These are phyloP conservation scores for Candida maris DNA, from an alignment of 805 yeast genomes.

Conservation along the genomic window DNA sequence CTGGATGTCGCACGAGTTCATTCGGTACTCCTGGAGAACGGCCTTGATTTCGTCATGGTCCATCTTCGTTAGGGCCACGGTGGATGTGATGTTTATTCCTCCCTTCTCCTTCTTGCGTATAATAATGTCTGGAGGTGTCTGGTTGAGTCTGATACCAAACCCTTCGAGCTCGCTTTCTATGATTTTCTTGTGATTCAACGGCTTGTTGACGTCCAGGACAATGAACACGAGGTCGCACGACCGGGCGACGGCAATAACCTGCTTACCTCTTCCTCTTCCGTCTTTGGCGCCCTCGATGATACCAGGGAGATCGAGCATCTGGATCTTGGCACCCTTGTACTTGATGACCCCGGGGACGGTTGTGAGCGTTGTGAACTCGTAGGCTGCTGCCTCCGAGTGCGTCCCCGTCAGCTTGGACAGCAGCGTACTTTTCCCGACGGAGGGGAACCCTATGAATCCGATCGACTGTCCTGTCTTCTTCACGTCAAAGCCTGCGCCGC, in stretches of 20 bases:
- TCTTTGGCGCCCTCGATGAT: constrained; percentile 89
- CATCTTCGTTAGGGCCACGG: constrained; percentile 87
- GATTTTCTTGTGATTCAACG: constrained; percentile 88
- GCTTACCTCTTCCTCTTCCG: constrained; percentile 91
- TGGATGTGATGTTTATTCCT: constrained; percentile 89
- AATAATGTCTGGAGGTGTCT: constrained; percentile 87
- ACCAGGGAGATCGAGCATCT: constrained; percentile 90
- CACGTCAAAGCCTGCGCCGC: constrained; percentile 95
- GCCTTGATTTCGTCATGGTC: constrained; percentile 94
- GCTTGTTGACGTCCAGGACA: constrained; percentile 94
- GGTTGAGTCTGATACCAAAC: constrained; percentile 92
- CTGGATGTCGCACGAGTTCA: constrained; percentile 93
- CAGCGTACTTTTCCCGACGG: constrained; percentile 87
- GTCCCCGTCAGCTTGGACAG: constrained; percentile 90
- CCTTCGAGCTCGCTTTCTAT: constrained; percentile 96
- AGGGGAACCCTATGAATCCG: constrained; percentile 98
- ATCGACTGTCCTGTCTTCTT: constrained; percentile 98
- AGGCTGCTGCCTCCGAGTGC: constrained; percentile 96
- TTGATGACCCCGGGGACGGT: constrained; percentile 96
- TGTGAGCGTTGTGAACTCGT: constrained; percentile 95
- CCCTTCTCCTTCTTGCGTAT: constrained; percentile 94
- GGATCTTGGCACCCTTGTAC: constrained; percentile 96
- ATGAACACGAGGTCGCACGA: constrained; percentile 91
- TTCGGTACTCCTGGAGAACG: constrained; percentile 92
- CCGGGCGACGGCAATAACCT: constrained; percentile 98